Base-by-base conservation (phyloP, 495 filamentous ascomycete species). In the Pyrenula aspistea region DNA sequence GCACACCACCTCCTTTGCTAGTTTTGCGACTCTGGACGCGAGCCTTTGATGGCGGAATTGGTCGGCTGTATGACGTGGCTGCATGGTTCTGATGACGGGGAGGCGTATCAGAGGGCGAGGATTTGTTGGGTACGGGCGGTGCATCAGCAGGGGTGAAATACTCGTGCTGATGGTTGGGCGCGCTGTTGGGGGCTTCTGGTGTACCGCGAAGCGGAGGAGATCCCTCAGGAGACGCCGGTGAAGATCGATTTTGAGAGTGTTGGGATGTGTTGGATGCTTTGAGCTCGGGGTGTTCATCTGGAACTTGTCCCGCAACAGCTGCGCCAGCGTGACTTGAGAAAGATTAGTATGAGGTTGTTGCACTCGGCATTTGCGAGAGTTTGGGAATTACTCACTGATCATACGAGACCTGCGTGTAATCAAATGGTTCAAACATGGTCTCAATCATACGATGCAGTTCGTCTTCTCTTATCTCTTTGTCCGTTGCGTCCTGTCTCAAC, bases 381-480 rank as follows among this genome's bases (percentile, higher is more conserved):
- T 54, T 19, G 49, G 24, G 22, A 24, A 25, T 54, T 25, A 66
- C 76, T 53, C 66, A 86, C 82, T 77, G 78, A 60, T 78, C 77
- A 63, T 83, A 91, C 53, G 77, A 81, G 22, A 84, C 82, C 20
- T 80, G 68, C 0, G 89, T 96, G 68, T 98, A 98, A 68, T 98
- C 93, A 63, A 97, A 98, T 0, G 91, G 88, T 70, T 89, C 85
- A 67, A 98, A 98, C 61, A 94, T 83, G 1, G 83, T 91, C 72
- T 98, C 93, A 58, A 98, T 95, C 75, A 94, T 85, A 58, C 83
- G 86, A 68, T 97, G 92, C 15, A 98, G 77, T 63, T 96, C 91
- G 56, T 97, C 93, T 62, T 94, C 89, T 10, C 91, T 78, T 55
- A 95, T 91, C 68, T 98, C 93, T 65, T 95, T 93, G 15, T 91